Percentiles rank a stretch among this genome's conserved stretches.
Conservation (phyloP, 1,139 yeast species). For the Suhomyces maxii region DNA sequence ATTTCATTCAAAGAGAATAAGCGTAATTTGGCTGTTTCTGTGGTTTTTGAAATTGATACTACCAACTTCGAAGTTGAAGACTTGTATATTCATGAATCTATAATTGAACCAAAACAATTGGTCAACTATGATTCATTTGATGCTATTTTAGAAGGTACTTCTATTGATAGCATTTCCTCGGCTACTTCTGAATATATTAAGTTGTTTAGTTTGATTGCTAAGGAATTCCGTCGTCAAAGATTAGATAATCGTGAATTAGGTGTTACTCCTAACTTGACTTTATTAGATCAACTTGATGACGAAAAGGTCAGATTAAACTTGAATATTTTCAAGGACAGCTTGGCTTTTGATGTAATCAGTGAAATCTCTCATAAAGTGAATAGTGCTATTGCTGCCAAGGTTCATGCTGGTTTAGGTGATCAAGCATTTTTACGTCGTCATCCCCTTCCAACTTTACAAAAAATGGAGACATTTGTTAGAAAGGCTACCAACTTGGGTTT, state of each 20-base stretch:
- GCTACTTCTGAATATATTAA: slow-evolving; percentile 69
- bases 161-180: slow-evolving; percentile 39
- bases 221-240: slow-evolving; percentile 73
- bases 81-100: slow-evolving; percentile 75
- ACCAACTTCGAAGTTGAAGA: slow-evolving; percentile 71
- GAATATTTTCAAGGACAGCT: slow-evolving; percentile 68
- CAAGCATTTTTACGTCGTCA: slow-evolving; percentile 85
- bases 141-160: slow-evolving; percentile 38
- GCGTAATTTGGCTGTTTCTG: slow-evolving; percentile 70
- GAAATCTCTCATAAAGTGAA: slow-evolving; percentile 84
- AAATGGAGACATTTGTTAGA: slow-evolving; percentile 76
- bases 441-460: slow-evolving; percentile 77
- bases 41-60: slow-evolving; percentile 79
- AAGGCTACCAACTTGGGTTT: slow-evolving; percentile 67
- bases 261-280: slow-evolving; percentile 58
- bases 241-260: slow-evolving; percentile 51
- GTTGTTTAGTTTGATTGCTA: slow-evolving; percentile 64
- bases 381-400: slow-evolving; percentile 78
- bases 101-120: slow-evolving; percentile 60
- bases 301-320: slow-evolving; percentile 71
- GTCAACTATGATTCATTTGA: slow-evolving; percentile 57
- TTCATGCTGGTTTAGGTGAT: slow-evolving; percentile 77
- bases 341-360: slow-evolving; percentile 60
- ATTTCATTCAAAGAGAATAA: slow-evolving; percentile 66
- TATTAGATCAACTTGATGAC: slow-evolving; percentile 82